Conservation (phyloP, 345 rosid species). For the Murraya paniculata region DNA sequence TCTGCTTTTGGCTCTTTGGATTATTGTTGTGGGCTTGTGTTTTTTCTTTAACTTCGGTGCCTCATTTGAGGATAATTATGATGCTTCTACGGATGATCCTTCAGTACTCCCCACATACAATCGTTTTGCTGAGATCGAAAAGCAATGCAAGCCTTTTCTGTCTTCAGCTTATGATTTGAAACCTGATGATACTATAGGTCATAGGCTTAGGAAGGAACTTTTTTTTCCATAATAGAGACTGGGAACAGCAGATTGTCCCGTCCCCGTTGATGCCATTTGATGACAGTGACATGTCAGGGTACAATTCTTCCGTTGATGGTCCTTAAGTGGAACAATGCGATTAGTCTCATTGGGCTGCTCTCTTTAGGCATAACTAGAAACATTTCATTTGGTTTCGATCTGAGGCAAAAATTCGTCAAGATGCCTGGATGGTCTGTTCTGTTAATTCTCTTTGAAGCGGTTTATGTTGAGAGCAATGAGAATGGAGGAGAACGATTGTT, state of each 20-base stretch:
- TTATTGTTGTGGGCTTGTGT: neutral
- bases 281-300: neutral
- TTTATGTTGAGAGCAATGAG: neutral
- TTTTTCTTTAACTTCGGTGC: neutral
- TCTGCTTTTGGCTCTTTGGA: neutral
- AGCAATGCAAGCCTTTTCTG: neutral
- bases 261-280: neutral
- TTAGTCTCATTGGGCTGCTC: neutral
- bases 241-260: neutral
- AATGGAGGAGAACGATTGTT: neutral
- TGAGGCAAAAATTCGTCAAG: neutral
- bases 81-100: neutral
- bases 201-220: neutral
- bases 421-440: neutral
- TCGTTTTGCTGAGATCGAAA: conserved; percentile 1
- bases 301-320: neutral
- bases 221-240: neutral
- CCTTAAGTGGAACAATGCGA: neutral
- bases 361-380: neutral
- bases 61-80: neutral
- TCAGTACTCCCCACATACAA: neutral
- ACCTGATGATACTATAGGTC: neutral
- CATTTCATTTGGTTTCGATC: neutral
- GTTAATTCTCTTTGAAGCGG: neutral
- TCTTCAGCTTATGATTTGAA: neutral